Conservation (phyloP, 768 basidiomycete species). For the Sutorius australiensis region DNA sequence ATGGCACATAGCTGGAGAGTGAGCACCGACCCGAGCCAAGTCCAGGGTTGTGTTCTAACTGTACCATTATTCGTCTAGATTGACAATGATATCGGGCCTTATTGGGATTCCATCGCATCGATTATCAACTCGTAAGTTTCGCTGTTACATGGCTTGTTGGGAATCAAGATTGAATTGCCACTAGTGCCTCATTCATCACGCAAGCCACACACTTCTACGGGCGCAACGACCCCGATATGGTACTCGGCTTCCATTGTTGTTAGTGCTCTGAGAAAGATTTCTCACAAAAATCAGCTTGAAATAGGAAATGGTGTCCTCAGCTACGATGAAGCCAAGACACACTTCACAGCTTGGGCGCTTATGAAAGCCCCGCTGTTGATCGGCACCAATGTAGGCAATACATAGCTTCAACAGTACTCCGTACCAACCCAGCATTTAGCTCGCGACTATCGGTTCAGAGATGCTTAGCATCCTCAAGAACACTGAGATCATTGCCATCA, state of each 20-base stretch:
- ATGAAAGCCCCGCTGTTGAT: slow-evolving; percentile 66
- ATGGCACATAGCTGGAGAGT: slow-evolving; percentile 43
- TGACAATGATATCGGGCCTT: slow-evolving; percentile 27
- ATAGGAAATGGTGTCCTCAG: slow-evolving; percentile 61
- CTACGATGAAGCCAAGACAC: slow-evolving; percentile 60
- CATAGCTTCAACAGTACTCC: neutral
- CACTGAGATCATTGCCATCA: slow-evolving; percentile 60
- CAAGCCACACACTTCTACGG: slow-evolving; percentile 62
- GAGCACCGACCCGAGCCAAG: slow-evolving; percentile 3
- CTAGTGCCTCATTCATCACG: slow-evolving; percentile 61
- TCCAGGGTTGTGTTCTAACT: neutral
- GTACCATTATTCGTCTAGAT: slow-evolving; percentile 7
- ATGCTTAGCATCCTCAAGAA: slow-evolving; percentile 56
- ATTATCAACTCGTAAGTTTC: slow-evolving; percentile 51
- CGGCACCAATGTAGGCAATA: slow-evolving; percentile 48
- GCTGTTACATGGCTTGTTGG: neutral
- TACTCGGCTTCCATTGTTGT: slow-evolving; percentile 15
- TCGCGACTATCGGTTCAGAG: slow-evolving; percentile 47
- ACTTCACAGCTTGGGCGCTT: slow-evolving; percentile 69
- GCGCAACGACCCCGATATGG: slow-evolving; percentile 65
- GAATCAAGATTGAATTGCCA: neutral
- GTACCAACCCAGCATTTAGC: slow-evolving; percentile 28
- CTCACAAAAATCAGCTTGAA: slow-evolving; percentile 42
- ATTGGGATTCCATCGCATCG: slow-evolving; percentile 48
- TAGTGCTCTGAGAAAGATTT: neutral